Percentiles rank a stretch among this genome's conserved stretches.
These are phyloP conservation scores for Verticillium albo-atrum DNA, from an alignment of 2,329 filamentous ascomycete species.

Conservation along the genomic window DNA sequence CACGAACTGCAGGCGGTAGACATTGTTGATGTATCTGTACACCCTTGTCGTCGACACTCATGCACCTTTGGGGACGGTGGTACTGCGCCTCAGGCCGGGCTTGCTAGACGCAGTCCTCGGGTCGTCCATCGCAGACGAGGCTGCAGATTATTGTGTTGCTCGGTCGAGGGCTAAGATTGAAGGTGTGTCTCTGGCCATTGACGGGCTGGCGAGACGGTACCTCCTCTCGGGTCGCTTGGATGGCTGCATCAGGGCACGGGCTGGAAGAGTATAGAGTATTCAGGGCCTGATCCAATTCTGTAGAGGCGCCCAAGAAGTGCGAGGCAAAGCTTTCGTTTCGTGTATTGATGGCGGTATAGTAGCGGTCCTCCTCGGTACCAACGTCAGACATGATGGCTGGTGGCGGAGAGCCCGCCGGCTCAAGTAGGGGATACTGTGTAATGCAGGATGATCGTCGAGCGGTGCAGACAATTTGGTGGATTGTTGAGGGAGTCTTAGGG, in stretches of 20 bases:
- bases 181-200: not conserved
- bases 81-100: not conserved
- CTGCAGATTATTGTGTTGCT: constrained; percentile 6
- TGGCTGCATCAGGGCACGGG: not conserved
- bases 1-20: not conserved
- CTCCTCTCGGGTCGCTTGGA: not conserved
- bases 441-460: not conserved
- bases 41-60: not conserved
- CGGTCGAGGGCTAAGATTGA: constrained; percentile 1
- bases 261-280: constrained; percentile 1
- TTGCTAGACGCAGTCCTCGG: not conserved
- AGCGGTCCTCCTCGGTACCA: not conserved
- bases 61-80: constrained; percentile 5
- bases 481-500: not conserved
- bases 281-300: not conserved
- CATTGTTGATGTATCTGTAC: not conserved
- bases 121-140: constrained; percentile 1
- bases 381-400: not conserved
- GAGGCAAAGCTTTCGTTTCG: not conserved
- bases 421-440: not conserved
- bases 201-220: not conserved
- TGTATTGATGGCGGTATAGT: not conserved
- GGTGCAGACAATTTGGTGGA: not conserved
- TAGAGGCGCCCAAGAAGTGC: not conserved
- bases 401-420: not conserved